A percentile compares a stretch with the other conserved stretches of the same genome.
These are phyloP conservation scores for Camelina hispida DNA, from an alignment of 345 rosid species.

Conservation along the genomic window DNA sequence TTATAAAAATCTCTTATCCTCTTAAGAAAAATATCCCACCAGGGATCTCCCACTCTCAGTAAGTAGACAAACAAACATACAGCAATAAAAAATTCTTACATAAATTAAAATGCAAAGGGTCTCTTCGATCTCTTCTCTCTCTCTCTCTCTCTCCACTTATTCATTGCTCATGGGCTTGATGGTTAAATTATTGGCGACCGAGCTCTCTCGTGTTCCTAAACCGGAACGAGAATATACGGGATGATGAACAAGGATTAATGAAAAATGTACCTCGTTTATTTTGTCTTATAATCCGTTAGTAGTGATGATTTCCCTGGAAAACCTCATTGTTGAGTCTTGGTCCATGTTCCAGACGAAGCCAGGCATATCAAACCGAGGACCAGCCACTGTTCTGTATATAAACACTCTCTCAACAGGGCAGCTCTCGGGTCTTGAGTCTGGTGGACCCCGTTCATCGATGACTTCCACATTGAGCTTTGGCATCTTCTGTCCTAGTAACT, in stretches of 20 bases:
- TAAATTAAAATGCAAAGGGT: constrained; percentile 2
- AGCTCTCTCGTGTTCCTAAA: constrained; percentile 38
- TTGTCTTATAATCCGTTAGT: constrained; percentile 40
- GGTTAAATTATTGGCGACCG: constrained; percentile 16
- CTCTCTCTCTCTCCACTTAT: constrained; percentile 30
- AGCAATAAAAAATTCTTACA: constrained; percentile 32
- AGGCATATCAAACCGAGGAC: constrained; percentile 89
- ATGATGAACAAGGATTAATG: constrained; percentile 28
- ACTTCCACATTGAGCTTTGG: constrained; percentile 89
- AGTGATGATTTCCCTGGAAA: constrained; percentile 40
- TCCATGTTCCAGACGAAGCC: constrained; percentile 77
- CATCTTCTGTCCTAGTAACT: constrained; percentile 85
- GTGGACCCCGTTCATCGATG: constrained; percentile 78
- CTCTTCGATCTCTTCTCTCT: constrained; percentile 31
- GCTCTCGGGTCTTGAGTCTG: constrained; percentile 67
- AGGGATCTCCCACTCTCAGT: constrained; percentile 28
- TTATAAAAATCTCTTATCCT: constrained; percentile 25
- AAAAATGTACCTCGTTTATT: constrained; percentile 41
- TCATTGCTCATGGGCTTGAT: constrained; percentile 33
- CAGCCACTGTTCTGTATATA: constrained; percentile 76
- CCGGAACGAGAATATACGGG: constrained; percentile 23
- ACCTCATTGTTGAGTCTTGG: constrained; percentile 42
- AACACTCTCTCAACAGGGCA: constrained; percentile 89
- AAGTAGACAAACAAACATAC: constrained; percentile 30
- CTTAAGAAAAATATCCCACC: constrained; percentile 26